These are phyloP conservation scores for Clonostachys rhizophaga DNA, from an alignment of 2,329 filamentous ascomycete species.

Conservation along the genomic window DNA sequence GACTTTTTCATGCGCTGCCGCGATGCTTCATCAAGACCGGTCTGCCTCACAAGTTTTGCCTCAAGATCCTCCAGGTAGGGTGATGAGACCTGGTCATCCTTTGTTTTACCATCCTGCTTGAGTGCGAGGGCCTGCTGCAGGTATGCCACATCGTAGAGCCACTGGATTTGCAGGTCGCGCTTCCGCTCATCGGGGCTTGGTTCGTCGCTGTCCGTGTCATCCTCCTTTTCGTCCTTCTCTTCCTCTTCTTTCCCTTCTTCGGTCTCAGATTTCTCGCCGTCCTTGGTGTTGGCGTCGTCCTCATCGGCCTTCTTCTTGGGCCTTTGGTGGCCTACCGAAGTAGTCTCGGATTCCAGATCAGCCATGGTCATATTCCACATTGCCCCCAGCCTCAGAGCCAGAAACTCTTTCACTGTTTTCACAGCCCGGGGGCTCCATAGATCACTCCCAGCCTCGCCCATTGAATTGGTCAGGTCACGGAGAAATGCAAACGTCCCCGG, in stretches of 20 bases:
- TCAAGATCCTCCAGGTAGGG: conserved; percentile 7
- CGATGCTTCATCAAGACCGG: conserved; percentile 40
- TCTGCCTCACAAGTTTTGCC: conserved; percentile 34
- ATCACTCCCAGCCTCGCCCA: conserved; percentile 70
- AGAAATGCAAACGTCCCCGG: conserved; percentile 70
- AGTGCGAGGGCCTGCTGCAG: conserved; percentile 27
- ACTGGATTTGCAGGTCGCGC: conserved; percentile 50
- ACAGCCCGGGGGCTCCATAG: conserved; percentile 75
- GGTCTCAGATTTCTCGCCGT: conserved; percentile 7
- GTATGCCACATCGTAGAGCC: conserved; percentile 55
- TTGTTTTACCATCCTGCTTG: not conserved
- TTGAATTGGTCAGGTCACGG: conserved; percentile 56
- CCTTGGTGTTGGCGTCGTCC: conserved; percentile 6
- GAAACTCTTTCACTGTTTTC: conserved; percentile 51
- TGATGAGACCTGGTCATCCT: too few relatives aligned
- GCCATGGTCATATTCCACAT: conserved; percentile 39
- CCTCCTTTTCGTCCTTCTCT: conserved; percentile 5
- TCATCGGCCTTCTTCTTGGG: not conserved
- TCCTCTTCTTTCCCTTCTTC: conserved; percentile 6
- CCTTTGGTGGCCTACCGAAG: conserved; percentile 3
- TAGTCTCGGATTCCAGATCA: conserved; percentile 9
- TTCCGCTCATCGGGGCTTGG: conserved; percentile 1
- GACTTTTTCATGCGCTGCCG: conserved; percentile 54
- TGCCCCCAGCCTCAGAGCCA: conserved; percentile 45
- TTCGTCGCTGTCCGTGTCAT: conserved; percentile 1